Conservation (phyloP, 2,329 filamentous ascomycete species). For the Diplodia sapinea region DNA sequence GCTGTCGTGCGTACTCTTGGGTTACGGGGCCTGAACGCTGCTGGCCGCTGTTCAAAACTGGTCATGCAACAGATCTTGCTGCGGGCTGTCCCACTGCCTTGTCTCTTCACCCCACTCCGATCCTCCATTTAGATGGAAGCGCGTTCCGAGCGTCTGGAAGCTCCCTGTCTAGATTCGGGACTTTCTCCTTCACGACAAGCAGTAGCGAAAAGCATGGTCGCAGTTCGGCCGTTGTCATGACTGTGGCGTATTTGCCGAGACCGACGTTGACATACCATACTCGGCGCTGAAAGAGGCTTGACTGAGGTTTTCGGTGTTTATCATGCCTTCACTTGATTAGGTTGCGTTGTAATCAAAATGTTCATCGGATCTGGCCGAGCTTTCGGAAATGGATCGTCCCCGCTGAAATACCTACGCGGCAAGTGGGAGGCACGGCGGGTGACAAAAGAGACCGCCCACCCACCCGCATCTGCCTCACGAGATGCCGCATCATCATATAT, state of each 20-base stretch:
- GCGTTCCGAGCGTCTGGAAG: not conserved
- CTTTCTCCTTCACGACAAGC: constrained; percentile 1
- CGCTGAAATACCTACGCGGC: not conserved
- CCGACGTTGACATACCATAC: not conserved
- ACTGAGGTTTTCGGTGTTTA: not conserved
- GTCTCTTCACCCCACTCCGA: not conserved
- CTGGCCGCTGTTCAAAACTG: not conserved
- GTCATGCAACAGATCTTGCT: not conserved
- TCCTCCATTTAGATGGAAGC: not conserved
- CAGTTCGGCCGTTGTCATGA: not conserved
- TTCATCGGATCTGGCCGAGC: constrained; percentile 4
- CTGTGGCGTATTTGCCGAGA: not conserved
- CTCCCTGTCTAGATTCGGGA: constrained; percentile 11
- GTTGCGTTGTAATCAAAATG: not conserved
- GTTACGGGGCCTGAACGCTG: not conserved
- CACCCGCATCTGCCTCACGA: too few relatives aligned
- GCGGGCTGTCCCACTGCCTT: not conserved
- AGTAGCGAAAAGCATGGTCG: constrained; percentile 5
- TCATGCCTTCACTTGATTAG: constrained; percentile 1
- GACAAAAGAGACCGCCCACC: too few relatives aligned
- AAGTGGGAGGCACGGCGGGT: not conserved
- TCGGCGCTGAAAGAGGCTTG: not conserved
- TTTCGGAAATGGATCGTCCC: not conserved
- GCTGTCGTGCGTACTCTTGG: constrained; percentile 3
- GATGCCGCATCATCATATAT: too few relatives aligned